Percentiles rank a stretch among this genome's conserved stretches.
Evolutionary conservation across 257 asterid species (phyloP).

Genomic region (Avicennia marina): DNA sequence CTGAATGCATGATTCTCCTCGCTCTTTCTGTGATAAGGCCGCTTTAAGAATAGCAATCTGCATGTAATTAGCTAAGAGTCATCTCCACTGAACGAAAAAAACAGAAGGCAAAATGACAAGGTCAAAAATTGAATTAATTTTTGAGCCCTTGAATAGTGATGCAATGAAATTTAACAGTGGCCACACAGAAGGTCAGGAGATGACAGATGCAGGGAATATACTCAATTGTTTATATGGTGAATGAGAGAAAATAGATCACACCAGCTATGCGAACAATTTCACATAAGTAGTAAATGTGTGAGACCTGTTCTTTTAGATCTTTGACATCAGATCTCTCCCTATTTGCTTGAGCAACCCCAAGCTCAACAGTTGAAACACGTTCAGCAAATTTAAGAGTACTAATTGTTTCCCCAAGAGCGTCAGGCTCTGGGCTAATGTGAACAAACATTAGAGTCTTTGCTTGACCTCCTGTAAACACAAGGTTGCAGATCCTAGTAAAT

Average conservation of each 20-base stretch:
- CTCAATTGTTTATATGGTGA: not conserved
- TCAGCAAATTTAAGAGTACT: constrained; percentile 91
- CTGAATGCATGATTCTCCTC: too few relatives aligned
- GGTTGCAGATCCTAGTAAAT: constrained; percentile 1
- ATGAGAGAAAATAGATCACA: not conserved
- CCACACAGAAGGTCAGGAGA: not conserved
- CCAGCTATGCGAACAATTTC: not conserved
- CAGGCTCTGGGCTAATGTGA: constrained; percentile 78
- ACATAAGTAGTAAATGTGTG: not conserved
- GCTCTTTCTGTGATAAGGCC: too few relatives aligned
- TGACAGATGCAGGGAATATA: not conserved
- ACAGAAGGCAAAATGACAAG: not conserved
- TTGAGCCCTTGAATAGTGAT: not conserved
- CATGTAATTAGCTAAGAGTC: constrained; percentile 6
- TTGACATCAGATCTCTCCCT: constrained; percentile 67
- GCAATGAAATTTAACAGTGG: not conserved
- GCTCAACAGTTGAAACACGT: constrained; percentile 82
- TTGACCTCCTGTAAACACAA: constrained; percentile 58
- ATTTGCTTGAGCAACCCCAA: constrained; percentile 69
- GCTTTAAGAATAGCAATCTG: too few relatives aligned
- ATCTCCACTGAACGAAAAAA: not conserved
- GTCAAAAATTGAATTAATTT: not conserved
- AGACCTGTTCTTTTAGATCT: constrained; percentile 84
- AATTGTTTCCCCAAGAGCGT: constrained; percentile 73
- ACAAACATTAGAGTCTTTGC: constrained; percentile 86